Evolutionary conservation across 75 land plant species (phyloP), one percentile per base, ranked within the genome.

Genomic region (Pinus albicaulis): DNA sequence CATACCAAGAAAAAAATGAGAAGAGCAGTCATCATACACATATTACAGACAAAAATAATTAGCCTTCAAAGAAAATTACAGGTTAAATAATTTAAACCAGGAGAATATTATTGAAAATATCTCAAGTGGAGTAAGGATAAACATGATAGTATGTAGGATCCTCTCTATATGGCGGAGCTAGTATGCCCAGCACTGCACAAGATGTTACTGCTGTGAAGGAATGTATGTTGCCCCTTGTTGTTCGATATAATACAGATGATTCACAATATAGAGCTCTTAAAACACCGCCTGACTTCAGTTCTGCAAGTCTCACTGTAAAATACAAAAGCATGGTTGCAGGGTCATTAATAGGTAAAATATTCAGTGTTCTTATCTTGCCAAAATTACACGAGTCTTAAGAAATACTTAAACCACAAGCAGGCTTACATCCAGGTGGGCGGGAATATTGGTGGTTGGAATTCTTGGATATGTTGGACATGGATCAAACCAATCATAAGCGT

Each of bases 111-210:
- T n/a, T n/a, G n/a, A n/a, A n/a, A n/a, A n/a, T n/a, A 38, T 38
- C 41, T 19, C 36, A 23, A 7, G 13, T 34, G 3, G 71, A 68
- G 10, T 34, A 68, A 38, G 97, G 95, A 75, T 86, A 86, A 71
- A 89, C 92, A 28, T 76, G 86, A 64, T 98, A 98, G 79, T 98
- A 98, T 62, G 96, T 88, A 75, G 98, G 95, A 48, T 74, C 26
- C 63, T 89, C 84, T 36, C 76, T 81, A 66, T 98, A 98, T 22
- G 98, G 99, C 55, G 99, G 99, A 34, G 94, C 84, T 22, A 98
- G 88, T 55, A 98, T 81, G 71, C 95, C 99, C 38, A 98, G 88
- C 44, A 98, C 87, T 55, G 99, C 99, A 85, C 98, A 95, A 13
- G 99, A 85, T 16, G 98, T 83, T 31, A 95, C 80, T 12, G 96